Evolutionary conservation across 805 yeast species (phyloP).

Genomic region (Candida jianshihensis): DNA sequence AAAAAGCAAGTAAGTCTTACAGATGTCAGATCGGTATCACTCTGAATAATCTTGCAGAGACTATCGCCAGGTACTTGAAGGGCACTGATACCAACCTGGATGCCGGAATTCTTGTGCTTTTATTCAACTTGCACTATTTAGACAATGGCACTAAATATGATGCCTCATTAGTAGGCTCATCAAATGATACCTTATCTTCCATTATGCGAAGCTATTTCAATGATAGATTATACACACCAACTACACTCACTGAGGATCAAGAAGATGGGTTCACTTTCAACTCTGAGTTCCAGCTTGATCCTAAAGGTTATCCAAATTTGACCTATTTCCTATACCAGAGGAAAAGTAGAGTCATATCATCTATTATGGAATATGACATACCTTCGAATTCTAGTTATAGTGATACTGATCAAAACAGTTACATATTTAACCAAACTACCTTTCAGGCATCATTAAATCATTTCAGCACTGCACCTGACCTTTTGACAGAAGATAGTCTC

Average conservation of each 20-base stretch:
- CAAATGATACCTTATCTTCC: slow-evolving; percentile 20
- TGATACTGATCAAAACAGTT: slow-evolving; percentile 11
- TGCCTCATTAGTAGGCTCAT: slow-evolving; percentile 3
- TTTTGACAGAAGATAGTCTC: slow-evolving; percentile 4
- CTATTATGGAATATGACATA: slow-evolving; percentile 26
- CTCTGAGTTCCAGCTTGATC: slow-evolving; percentile 6
- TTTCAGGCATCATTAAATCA: slow-evolving; percentile 14
- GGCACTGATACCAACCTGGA: slow-evolving; percentile 39
- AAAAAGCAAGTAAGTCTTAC: slow-evolving; percentile 10
- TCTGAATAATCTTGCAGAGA: slow-evolving; percentile 21
- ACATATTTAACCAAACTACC: slow-evolving; percentile 19
- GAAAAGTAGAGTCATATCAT: slow-evolving; percentile 29
- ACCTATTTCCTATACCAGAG: slow-evolving; percentile 27
- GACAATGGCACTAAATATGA: slow-evolving; percentile 1
- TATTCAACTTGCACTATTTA: slow-evolving; percentile 30
- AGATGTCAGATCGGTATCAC: slow-evolving; percentile 20
- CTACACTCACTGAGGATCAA: slow-evolving; percentile 19
- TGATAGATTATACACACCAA: slow-evolving; percentile 24
- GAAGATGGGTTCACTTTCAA: slow-evolving; percentile 11
- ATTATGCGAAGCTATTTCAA: slow-evolving; percentile 13
- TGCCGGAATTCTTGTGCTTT: slow-evolving; percentile 36
- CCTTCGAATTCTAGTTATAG: slow-evolving; percentile 25
- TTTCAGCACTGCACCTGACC: not conserved
- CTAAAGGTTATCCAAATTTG: slow-evolving; percentile 29
- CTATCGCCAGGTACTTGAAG: slow-evolving; percentile 28